A percentile compares a stretch with the other conserved stretches of the same genome.
phyloP scores from a whole-genome alignment of 768 basidiomycete genomes.

The Strobilomyces dryophilus region DNA sequence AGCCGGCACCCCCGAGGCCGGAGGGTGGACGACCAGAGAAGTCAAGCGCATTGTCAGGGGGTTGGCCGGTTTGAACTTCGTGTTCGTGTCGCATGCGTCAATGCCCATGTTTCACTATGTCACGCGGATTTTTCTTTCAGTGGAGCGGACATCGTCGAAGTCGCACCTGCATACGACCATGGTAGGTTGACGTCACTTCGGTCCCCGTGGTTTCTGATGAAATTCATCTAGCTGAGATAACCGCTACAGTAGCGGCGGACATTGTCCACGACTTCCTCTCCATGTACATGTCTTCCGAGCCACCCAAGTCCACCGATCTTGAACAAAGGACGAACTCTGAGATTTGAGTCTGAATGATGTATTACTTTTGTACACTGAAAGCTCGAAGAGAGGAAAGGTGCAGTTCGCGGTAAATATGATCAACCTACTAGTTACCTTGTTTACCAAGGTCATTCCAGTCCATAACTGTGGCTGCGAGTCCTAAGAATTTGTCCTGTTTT shows the following conservation, averaged over 20 bases:
- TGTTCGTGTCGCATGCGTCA: slow-evolving; percentile 38
- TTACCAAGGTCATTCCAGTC: too few relatives aligned
- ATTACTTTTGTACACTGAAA: too few relatives aligned
- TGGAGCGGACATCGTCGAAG: slow-evolving; percentile 24
- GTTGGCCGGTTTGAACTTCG: slow-evolving; percentile 71
- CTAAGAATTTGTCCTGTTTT: too few relatives aligned
- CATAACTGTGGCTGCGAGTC: too few relatives aligned
- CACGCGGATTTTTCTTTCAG: slow-evolving; percentile 2
- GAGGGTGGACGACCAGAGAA: slow-evolving; percentile 83
- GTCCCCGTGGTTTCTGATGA: slow-evolving; percentile 4
- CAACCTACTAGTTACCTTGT: neutral
- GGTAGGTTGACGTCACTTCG: slow-evolving; percentile 9
- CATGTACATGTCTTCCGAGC: slow-evolving; percentile 31
- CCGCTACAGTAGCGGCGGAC: slow-evolving; percentile 41
- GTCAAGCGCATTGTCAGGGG: slow-evolving; percentile 79
- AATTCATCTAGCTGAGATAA: slow-evolving; percentile 32
- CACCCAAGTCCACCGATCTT: slow-evolving; percentile 18
- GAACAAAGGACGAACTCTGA: slow-evolving; percentile 24
- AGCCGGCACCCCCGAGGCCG: slow-evolving; percentile 84
- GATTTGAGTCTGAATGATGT: too few relatives aligned
- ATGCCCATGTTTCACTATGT: neutral
- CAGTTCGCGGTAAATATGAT: neutral
- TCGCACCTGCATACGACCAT: slow-evolving; percentile 26
- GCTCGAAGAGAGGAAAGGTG: neutral
- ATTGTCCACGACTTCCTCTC: slow-evolving; percentile 44